Conservation (phyloP, 2,329 filamentous ascomycete species). For the Penicillium digitatum region DNA sequence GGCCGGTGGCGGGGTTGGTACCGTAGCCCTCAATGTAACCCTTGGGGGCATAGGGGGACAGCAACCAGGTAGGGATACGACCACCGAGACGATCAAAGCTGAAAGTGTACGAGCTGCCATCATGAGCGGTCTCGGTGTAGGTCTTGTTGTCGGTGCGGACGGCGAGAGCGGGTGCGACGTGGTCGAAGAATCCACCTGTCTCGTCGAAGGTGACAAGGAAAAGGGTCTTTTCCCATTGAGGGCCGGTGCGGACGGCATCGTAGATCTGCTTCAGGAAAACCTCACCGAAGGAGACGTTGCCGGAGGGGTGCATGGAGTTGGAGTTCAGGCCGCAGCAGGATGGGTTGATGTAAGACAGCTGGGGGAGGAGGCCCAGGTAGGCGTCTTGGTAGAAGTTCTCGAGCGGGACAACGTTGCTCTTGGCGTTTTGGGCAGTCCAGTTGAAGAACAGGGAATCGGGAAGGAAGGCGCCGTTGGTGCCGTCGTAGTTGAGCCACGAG, state of each 20-base stretch:
- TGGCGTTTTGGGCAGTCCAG: constrained; percentile 27
- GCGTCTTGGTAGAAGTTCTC: constrained; percentile 35
- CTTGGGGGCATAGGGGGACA: constrained; percentile 27
- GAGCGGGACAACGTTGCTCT: constrained; percentile 26
- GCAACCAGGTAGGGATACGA: constrained; percentile 31
- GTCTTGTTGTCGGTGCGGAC: constrained; percentile 34
- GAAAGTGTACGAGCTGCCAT: constrained; percentile 28
- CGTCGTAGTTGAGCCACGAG: constrained; percentile 33
- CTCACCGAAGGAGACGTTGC: constrained; percentile 36
- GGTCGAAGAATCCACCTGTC: constrained; percentile 39
- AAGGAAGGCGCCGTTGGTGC: constrained; percentile 29
- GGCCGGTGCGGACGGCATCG: constrained; percentile 33
- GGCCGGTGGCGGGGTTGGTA: constrained; percentile 24
- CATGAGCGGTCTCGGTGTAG: constrained; percentile 32
- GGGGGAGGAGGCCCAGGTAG: constrained; percentile 28
- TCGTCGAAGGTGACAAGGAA: constrained; percentile 37
- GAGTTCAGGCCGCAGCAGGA: constrained; percentile 36
- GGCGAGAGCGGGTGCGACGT: constrained; percentile 33
- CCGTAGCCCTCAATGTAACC: constrained; percentile 30
- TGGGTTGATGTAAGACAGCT: constrained; percentile 35
- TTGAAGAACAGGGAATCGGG: constrained; percentile 30
- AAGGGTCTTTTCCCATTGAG: constrained; percentile 37
- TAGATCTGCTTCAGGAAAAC: constrained; percentile 38
- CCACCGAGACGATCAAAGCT: constrained; percentile 28
- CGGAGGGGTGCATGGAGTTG: constrained; percentile 29